phyloP scores from a whole-genome alignment of 2,329 filamentous ascomycete genomes.

The Colletotrichum brevisporum region DNA sequence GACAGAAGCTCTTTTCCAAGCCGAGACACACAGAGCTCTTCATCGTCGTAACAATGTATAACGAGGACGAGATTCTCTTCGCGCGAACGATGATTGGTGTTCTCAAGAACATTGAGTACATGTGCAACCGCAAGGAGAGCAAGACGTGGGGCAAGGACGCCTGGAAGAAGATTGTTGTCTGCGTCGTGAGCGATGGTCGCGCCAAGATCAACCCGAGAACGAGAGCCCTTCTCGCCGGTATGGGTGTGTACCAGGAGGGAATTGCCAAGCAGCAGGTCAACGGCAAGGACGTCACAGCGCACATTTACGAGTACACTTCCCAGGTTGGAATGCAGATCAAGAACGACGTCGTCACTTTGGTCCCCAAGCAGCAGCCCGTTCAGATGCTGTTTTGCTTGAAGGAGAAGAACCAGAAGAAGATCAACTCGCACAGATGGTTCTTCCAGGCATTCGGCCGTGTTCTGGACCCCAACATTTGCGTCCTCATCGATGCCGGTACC shows the following conservation, averaged over 20 bases:
- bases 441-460: conserved; percentile 96
- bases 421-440: conserved; percentile 99
- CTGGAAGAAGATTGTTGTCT: conserved; percentile 99
- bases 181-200: conserved; percentile 96
- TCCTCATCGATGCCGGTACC: conserved; percentile 95
- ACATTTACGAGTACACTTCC: conserved; percentile 96
- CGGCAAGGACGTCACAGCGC: conserved; percentile 93
- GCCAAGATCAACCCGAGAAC: conserved; percentile 96
- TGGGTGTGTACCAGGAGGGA: conserved; percentile 98
- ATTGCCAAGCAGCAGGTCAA: conserved; percentile 99
- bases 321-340: conserved; percentile 91
- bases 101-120: conserved; percentile 98
- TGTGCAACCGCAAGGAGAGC: conserved; percentile 93
- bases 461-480: conserved; percentile 95
- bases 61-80: conserved; percentile 97
- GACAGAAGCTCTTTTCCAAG: conserved; percentile 93
- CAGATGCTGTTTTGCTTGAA: conserved; percentile 99
- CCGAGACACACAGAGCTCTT: conserved; percentile 94
- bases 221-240: conserved; percentile 87
- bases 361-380: conserved; percentile 89
- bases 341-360: conserved; percentile 87
- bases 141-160: conserved; percentile 99
- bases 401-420: conserved; percentile 99
- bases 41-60: conserved; percentile 99
- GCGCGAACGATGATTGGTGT: conserved; percentile 96